Evolutionary conservation across 192 early-diverging fungal genomes (phyloP).

Genomic region (Backusella australiensis): DNA sequence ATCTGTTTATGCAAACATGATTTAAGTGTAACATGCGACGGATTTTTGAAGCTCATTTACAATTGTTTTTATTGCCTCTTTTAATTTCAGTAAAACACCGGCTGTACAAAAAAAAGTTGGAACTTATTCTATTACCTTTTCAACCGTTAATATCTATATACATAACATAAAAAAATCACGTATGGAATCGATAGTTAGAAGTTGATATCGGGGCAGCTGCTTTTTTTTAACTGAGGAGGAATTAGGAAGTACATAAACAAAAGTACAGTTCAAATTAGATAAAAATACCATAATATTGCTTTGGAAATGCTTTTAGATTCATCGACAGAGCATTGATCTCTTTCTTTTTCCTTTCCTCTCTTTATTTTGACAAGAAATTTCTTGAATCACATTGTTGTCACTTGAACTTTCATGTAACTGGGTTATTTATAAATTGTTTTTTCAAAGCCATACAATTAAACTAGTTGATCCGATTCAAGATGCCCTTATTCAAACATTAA

Average conservation of each 20-base stretch:
- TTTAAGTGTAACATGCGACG: not conserved
- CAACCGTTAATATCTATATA: not conserved
- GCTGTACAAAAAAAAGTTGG: not conserved
- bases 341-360: not conserved
- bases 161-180: not conserved
- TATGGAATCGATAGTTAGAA: not conserved
- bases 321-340: not conserved
- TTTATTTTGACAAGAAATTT: not conserved
- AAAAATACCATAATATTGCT: not conserved
- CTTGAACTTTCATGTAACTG: not conserved
- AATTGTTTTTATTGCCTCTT: not conserved
- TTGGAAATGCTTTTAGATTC: too few relatives aligned
- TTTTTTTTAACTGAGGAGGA: not conserved
- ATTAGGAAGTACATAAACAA: not conserved
- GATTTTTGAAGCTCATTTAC: not conserved
- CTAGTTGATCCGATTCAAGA: not conserved
- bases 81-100: not conserved
- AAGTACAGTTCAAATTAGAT: not conserved
- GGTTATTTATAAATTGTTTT: not conserved
- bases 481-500: not conserved
- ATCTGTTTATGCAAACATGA: not conserved
- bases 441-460: not conserved
- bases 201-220: not conserved
- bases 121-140: not conserved
- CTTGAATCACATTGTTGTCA: not conserved